These are phyloP conservation scores for Hypoxylon trugodes DNA, from an alignment of 495 filamentous ascomycete genomes.

Conservation along the genomic window DNA sequence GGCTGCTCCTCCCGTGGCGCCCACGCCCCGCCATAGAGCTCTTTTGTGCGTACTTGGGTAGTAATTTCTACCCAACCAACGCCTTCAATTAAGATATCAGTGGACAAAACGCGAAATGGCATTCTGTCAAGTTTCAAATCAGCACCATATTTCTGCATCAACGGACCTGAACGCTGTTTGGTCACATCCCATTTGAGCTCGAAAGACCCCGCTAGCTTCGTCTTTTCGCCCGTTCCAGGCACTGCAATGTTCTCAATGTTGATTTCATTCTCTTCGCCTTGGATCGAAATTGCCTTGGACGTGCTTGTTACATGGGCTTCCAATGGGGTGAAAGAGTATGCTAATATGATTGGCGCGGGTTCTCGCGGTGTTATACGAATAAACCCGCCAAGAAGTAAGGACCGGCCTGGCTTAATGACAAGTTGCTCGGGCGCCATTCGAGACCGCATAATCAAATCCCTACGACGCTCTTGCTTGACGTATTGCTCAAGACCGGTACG, in stretches of 20 bases:
- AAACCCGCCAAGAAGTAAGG: constrained; percentile 85
- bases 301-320: constrained; percentile 77
- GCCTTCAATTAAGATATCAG: constrained; percentile 89
- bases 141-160: constrained; percentile 61
- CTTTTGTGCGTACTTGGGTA: constrained; percentile 74
- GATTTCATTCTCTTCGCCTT: constrained; percentile 63
- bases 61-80: constrained; percentile 93
- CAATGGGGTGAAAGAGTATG: constrained; percentile 82
- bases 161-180: constrained; percentile 67
- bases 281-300: constrained; percentile 75
- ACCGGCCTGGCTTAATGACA: constrained; percentile 78
- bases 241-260: constrained; percentile 67
- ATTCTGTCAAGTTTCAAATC: constrained; percentile 65
- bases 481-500: constrained; percentile 73
- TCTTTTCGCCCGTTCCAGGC: constrained; percentile 62
- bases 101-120: constrained; percentile 79
- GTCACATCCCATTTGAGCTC: constrained; percentile 84
- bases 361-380: constrained; percentile 84
- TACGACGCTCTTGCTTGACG: constrained; percentile 69
- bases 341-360: constrained; percentile 67
- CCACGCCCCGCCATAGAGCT: constrained; percentile 43
- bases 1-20: constrained; percentile 15
- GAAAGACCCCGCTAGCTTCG: constrained; percentile 75
- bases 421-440: constrained; percentile 72
- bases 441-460: constrained; percentile 76